Evolutionary conservation across 306 rosid genomes (phyloP).

Genomic region (Cucurbita pepo): DNA sequence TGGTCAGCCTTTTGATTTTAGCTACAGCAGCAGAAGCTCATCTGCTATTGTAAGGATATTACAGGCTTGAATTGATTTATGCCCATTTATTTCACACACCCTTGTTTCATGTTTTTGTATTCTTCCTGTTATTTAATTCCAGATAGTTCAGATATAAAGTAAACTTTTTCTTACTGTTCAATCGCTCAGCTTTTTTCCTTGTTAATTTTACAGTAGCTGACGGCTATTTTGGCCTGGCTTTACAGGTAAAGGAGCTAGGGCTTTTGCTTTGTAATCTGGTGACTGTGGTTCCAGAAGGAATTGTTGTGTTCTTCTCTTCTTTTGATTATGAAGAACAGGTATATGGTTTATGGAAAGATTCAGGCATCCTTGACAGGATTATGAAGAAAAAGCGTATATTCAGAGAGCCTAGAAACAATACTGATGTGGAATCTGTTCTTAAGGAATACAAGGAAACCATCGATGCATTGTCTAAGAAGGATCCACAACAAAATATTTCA

Average conservation of each 20-base stretch:
- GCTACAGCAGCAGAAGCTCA: constrained; percentile 65
- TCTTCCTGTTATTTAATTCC: neutral
- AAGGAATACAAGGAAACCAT: constrained; percentile 61
- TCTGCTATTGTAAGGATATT: constrained; percentile 34
- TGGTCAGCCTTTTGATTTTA: constrained; percentile 70
- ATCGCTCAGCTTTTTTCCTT: neutral
- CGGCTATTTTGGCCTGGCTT: constrained; percentile 12
- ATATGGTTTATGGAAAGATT: constrained; percentile 59
- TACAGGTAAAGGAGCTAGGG: constrained; percentile 75
- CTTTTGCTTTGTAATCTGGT: constrained; percentile 69
- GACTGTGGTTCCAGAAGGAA: constrained; percentile 71
- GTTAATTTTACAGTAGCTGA: constrained; percentile 3
- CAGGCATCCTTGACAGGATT: constrained; percentile 74
- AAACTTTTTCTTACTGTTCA: neutral
- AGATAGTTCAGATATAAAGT: neutral
- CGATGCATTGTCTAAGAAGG: constrained; percentile 17
- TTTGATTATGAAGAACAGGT: constrained; percentile 75
- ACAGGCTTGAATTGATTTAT: constrained; percentile 4
- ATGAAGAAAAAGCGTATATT: constrained; percentile 57
- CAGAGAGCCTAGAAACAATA: constrained; percentile 81
- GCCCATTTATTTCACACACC: neutral
- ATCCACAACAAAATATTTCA: constrained; percentile 28
- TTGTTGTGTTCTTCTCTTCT: constrained; percentile 88
- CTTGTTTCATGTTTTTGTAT: neutral
- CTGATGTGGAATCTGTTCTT: constrained; percentile 71